Conservation (phyloP, 768 basidiomycete species). For the Leccinum subgranulosum region DNA sequence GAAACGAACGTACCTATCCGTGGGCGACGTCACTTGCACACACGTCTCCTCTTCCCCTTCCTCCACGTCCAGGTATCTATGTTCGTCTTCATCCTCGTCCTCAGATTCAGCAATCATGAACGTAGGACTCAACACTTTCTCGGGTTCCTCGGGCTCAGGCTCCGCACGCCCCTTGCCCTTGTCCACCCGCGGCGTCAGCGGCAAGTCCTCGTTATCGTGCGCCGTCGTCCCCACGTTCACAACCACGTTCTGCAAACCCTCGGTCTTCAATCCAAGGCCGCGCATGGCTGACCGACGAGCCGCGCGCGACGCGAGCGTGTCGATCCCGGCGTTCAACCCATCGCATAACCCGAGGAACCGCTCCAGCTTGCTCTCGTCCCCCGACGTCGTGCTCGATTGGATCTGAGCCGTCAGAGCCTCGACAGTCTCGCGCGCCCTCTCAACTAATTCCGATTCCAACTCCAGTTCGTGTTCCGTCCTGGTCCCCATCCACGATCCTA, state of each 20-base stretch:
- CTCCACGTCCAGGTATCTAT: conserved; percentile 32
- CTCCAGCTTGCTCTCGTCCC: not conserved
- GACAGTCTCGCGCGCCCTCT: conserved; percentile 24
- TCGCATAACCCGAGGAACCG: not conserved
- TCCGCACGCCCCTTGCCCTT: conserved; percentile 77
- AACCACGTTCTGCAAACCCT: not conserved
- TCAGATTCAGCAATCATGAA: conserved; percentile 51
- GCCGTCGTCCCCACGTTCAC: not conserved
- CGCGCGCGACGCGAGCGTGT: not conserved
- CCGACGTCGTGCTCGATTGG: not conserved
- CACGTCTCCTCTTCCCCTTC: conserved; percentile 30
- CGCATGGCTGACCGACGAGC: not conserved
- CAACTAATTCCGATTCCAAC: conserved; percentile 22
- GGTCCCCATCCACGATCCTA: not conserved
- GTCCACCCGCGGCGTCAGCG: conserved; percentile 63
- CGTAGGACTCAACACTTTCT: conserved; percentile 72
- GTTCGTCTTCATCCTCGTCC: conserved; percentile 45
- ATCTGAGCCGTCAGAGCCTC: conserved; percentile 34
- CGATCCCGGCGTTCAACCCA: not conserved
- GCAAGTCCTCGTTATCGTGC: conserved; percentile 10
- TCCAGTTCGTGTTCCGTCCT: not conserved
- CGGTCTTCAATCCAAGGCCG: not conserved
- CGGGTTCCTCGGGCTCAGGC: conserved; percentile 62
- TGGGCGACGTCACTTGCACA: conserved; percentile 31
- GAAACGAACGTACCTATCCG: conserved; percentile 44